phyloP scores from a whole-genome alignment of 2,329 filamentous ascomycete genomes.

The Sphaerostilbella broomeana region DNA sequence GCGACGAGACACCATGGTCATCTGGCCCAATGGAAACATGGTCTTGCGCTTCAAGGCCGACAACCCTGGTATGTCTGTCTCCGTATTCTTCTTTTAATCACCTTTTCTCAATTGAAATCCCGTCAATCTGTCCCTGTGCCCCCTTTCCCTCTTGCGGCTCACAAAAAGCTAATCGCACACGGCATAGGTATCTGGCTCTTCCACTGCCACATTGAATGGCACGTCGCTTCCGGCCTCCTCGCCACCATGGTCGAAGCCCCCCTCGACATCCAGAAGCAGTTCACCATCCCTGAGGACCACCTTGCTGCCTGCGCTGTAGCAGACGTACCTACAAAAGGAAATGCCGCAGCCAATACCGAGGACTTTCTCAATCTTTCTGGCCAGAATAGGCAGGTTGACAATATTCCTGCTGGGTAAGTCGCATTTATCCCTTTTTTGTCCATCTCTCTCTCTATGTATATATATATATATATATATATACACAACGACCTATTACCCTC shows the following conservation, averaged over 20 bases:
- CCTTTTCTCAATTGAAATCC: neutral
- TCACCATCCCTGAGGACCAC: conserved; percentile 55
- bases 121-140: neutral
- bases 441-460: neutral
- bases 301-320: conserved; percentile 50
- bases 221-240: conserved; percentile 59
- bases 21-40: conserved; percentile 60
- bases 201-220: conserved; percentile 80
- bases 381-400: conserved; percentile 47
- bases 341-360: conserved; percentile 65
- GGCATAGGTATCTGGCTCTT: conserved; percentile 56
- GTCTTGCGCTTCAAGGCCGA: conserved; percentile 62
- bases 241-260: conserved; percentile 60
- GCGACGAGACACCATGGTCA: conserved; percentile 60
- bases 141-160: too few relatives aligned
- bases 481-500: too few relatives aligned
- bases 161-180: neutral
- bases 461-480: too few relatives aligned
- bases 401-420: conserved; percentile 54
- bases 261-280: conserved; percentile 50
- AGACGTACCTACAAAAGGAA: conserved; percentile 51
- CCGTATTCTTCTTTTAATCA: conserved; percentile 10
- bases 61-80: conserved; percentile 49
- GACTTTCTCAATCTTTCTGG: conserved; percentile 58
- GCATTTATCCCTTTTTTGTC: neutral